phyloP scores from a whole-genome alignment of 441 rosid genomes.

The Syzygium syzygioides region DNA sequence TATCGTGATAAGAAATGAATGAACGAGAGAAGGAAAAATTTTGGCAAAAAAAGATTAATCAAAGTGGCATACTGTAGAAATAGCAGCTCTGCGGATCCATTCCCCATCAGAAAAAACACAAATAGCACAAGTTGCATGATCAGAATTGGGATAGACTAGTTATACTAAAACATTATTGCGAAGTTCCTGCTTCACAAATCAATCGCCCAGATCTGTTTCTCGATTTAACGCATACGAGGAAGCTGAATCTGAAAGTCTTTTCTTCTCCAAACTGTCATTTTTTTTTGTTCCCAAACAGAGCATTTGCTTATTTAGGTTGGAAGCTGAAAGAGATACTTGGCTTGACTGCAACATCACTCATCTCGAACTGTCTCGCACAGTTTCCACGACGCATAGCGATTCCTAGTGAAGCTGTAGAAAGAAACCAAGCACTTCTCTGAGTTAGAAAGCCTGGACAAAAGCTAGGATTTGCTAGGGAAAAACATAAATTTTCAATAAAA shows the following conservation, averaged over 20 bases:
- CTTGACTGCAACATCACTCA: not conserved
- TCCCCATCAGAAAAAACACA: not conserved
- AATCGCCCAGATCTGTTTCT: not conserved
- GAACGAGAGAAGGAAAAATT: not conserved
- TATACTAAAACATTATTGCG: not conserved
- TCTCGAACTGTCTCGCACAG: not conserved
- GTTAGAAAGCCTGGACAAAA: not conserved
- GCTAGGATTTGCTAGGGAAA: not conserved
- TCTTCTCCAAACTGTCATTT: fast-evolving
- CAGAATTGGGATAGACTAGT: not conserved
- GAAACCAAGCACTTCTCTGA: not conserved
- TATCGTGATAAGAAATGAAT: not conserved
- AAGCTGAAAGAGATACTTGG: not conserved
- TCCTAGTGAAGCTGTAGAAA: not conserved
- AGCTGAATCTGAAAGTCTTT: not conserved
- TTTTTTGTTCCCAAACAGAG: not conserved
- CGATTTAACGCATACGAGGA: not conserved
- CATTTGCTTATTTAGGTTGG: not conserved
- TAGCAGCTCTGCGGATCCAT: not conserved
- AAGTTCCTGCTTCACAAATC: not conserved
- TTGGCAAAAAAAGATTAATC: not conserved
- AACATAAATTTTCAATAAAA: too few species aligned
- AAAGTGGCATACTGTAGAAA: not conserved
- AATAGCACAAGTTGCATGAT: not conserved
- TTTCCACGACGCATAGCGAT: not conserved